Conservation (phyloP, 2,329 filamentous ascomycete species). For the Colletotrichum kahawae region DNA sequence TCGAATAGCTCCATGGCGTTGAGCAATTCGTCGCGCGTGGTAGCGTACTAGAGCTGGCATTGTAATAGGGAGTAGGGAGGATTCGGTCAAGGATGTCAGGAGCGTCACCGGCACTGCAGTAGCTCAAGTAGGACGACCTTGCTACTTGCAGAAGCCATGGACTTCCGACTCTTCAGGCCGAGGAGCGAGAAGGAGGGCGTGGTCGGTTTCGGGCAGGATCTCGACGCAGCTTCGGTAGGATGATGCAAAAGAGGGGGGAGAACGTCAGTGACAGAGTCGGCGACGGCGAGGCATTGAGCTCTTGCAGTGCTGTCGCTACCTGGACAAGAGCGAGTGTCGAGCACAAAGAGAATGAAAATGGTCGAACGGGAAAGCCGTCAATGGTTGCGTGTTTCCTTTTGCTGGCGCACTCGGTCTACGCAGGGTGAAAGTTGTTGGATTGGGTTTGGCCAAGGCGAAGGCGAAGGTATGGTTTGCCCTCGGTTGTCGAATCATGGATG, state of each 20-base stretch:
- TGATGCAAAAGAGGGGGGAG: neutral
- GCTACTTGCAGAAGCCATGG: constrained; percentile 17
- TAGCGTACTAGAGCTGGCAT: constrained; percentile 9
- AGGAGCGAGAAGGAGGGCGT: neutral
- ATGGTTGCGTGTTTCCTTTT: neutral
- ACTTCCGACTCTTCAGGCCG: neutral
- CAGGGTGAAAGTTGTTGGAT: neutral
- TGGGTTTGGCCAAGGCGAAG: constrained; percentile 6
- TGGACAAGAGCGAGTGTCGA: neutral
- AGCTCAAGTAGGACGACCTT: constrained; percentile 14
- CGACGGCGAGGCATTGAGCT: constrained; percentile 20
- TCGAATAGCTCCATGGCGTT: neutral
- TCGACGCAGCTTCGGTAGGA: neutral
- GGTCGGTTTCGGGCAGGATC: neutral
- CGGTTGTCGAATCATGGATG: constrained; percentile 14
- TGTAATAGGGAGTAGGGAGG: neutral
- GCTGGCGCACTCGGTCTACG: neutral
- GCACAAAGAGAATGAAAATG: neutral
- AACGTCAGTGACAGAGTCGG: constrained; percentile 5
- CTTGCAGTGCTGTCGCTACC: neutral
- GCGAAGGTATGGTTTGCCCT: neutral
- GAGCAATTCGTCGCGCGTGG: constrained; percentile 11
- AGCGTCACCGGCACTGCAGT: constrained; percentile 16
- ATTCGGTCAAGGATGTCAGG: neutral
- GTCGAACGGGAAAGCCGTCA: neutral